Percentiles rank a stretch among this genome's conserved stretches.
Evolutionary conservation across 371 early-diverging fungal species (phyloP).

Genomic region (Mortierella sp.): DNA sequence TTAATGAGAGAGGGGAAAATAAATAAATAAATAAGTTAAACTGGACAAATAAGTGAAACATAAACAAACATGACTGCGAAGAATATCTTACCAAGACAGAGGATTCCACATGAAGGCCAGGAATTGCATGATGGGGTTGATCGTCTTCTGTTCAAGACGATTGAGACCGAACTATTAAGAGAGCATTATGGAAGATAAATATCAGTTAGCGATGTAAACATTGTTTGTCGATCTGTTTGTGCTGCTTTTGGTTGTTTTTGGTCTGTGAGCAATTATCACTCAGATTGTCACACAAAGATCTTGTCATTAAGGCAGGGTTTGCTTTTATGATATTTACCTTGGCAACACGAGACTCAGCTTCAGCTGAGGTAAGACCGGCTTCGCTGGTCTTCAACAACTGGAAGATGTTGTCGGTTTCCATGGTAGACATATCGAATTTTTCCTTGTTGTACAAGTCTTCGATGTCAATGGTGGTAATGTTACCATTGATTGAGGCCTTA

Average conservation of each 20-base stretch:
- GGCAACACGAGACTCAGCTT: conserved; percentile 69
- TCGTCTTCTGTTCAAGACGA: conserved; percentile 78
- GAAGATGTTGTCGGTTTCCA: conserved; percentile 78
- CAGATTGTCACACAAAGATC: background rate
- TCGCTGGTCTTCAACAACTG: conserved; percentile 72
- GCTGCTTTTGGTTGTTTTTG: background rate
- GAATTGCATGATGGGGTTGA: conserved; percentile 85
- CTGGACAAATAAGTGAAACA: background rate
- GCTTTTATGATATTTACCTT: conserved; percentile 59
- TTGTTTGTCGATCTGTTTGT: background rate
- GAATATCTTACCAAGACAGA: conserved; percentile 67
- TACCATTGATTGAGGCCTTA: conserved; percentile 62
- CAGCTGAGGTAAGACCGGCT: conserved; percentile 71
- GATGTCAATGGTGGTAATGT: conserved; percentile 71
- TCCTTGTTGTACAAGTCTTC: conserved; percentile 86
- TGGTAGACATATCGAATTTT: conserved; percentile 83
- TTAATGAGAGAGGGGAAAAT: background rate
- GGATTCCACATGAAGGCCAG: conserved; percentile 89
- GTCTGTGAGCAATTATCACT: background rate
- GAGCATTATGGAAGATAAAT: background rate
- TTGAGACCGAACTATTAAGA: conserved; percentile 72
- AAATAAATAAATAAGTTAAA: conserved; percentile 1
- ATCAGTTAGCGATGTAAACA: background rate
- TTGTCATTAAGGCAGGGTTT: background rate
- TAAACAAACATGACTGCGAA: background rate